Evolutionary conservation across 1,284 basidiomycete species (phyloP).

Genomic region (Veloboletus limbatus): DNA sequence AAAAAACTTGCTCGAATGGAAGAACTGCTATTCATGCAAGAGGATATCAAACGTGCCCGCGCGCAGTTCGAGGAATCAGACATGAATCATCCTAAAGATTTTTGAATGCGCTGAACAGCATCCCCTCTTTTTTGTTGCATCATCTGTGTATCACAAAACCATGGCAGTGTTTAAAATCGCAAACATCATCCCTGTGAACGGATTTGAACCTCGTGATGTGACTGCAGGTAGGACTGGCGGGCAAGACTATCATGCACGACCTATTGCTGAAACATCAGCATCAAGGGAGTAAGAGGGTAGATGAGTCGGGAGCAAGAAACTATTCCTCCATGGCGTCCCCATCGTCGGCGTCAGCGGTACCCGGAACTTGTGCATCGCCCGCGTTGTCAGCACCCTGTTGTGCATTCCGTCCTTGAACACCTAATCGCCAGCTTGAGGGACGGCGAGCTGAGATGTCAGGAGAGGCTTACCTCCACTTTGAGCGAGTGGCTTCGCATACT

Average conservation of each 20-base stretch:
- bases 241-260: neutral
- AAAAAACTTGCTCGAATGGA: conserved; percentile 89
- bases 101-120: conserved; percentile 25
- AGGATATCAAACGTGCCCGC: conserved; percentile 86
- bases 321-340: conserved; percentile 64
- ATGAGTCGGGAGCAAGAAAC: neutral
- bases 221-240: neutral
- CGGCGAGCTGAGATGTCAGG: conserved; percentile 7
- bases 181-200: neutral
- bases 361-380: conserved; percentile 22
- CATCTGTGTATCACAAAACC: conserved; percentile 8
- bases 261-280: conserved; percentile 1
- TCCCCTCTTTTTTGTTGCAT: conserved; percentile 8
- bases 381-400: conserved; percentile 21
- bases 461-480: conserved; percentile 60
- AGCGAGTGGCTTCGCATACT: conserved; percentile 68
- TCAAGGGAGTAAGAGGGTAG: neutral
- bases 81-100: conserved; percentile 50
- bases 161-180: conserved; percentile 1
- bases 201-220: neutral
- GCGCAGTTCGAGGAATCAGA: conserved; percentile 73
- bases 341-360: conserved; percentile 34
- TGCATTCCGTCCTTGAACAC: conserved; percentile 52
- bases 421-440: conserved; percentile 32
- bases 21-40: conserved; percentile 87